Evolutionary conservation across 331 rosid species (phyloP).

Genomic region (Cydonia oblonga): DNA sequence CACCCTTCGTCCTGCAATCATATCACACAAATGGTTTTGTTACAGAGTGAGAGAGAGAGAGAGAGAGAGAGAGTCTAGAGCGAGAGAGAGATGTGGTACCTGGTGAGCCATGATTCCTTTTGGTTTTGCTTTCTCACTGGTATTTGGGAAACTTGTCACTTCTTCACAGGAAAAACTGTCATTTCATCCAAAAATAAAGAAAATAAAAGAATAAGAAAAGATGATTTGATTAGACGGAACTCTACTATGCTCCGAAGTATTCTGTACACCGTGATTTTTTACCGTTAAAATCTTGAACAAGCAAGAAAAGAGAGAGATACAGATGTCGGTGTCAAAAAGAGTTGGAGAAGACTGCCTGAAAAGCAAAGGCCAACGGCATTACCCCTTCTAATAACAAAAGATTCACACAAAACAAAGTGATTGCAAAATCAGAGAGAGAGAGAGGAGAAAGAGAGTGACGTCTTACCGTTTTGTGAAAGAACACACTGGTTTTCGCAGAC

Average conservation of each 20-base stretch:
- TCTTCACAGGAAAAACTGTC: background rate
- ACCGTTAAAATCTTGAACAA: no score
- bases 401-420: background rate
- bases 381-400: background rate
- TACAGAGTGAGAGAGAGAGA: no score
- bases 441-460: background rate
- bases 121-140: background rate
- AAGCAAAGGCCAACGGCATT: background rate
- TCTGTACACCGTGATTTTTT: no score
- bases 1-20: slow-evolving; percentile 64
- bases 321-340: no score
- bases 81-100: background rate
- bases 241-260: no score
- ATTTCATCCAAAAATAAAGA: background rate
- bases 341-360: background rate
- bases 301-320: no score
- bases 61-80: background rate
- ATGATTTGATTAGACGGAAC: background rate
- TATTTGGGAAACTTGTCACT: background rate
- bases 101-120: slow-evolving; percentile 41
- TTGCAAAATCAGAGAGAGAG: background rate
- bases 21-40: background rate
- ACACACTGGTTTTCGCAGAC: slow-evolving; percentile 4
- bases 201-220: background rate
- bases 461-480: background rate